A percentile compares a stretch with the other conserved stretches of the same genome.
Evolutionary conservation across 169 alveolate species (phyloP).

Genomic region (Neospora caninum): DNA sequence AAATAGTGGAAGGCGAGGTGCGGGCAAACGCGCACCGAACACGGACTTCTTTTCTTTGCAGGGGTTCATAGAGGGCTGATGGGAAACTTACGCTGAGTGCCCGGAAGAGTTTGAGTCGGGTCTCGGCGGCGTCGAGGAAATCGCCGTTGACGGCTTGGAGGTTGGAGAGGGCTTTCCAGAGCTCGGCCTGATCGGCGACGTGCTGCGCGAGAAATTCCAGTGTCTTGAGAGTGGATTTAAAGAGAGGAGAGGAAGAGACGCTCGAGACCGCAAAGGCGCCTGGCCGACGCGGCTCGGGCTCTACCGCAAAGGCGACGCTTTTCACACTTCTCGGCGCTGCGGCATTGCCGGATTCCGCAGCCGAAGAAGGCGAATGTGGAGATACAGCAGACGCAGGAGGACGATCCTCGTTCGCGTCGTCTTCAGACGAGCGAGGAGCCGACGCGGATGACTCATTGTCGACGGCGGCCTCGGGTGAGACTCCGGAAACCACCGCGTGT

Average conservation of each 20-base stretch:
- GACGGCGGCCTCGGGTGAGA: not conserved
- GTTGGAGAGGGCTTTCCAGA: constrained; percentile 37
- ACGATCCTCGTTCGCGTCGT: not conserved
- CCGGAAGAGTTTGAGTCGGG: constrained; percentile 53
- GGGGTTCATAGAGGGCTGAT: no score
- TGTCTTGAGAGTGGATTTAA: constrained; percentile 33
- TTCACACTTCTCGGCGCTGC: not conserved
- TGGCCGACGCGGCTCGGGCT: not conserved
- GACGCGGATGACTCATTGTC: not conserved
- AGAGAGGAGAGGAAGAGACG: not conserved
- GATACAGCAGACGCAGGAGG: not conserved
- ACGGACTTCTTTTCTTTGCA: no score
- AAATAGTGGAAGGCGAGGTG: no score
- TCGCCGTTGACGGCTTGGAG: constrained; percentile 29
- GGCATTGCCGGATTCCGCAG: not conserved
- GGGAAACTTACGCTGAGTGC: not conserved
- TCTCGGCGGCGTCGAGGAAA: constrained; percentile 27
- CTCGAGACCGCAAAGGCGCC: not conserved
- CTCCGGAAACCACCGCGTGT: constrained; percentile 31
- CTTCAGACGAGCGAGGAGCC: not conserved
- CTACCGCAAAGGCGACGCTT: not conserved
- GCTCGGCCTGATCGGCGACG: constrained; percentile 52
- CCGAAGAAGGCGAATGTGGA: not conserved
- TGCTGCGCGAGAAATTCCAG: constrained; percentile 42
- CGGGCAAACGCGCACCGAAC: no score